Percentiles rank a stretch among this genome's conserved stretches.
Conservation (phyloP, 73 alveolate genomes). For the Uronychia binucleata region DNA sequence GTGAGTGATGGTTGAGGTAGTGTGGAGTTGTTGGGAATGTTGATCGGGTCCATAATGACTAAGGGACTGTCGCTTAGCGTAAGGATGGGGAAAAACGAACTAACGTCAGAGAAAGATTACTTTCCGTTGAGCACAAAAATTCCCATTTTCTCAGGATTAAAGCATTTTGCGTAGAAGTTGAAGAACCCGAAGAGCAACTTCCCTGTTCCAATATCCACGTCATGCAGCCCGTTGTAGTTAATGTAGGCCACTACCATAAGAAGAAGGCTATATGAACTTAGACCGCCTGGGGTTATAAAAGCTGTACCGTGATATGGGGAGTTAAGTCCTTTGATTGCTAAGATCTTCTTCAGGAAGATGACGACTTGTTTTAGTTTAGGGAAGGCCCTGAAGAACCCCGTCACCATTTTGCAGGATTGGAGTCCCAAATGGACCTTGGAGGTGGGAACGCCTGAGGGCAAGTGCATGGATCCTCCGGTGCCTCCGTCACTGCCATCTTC, state of each 20-base stretch:
- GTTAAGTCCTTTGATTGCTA: constrained; percentile 33
- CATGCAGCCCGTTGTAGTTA: not conserved
- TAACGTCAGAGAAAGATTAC: not conserved
- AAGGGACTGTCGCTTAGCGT: not conserved
- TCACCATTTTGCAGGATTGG: constrained; percentile 32
- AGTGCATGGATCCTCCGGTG: no score
- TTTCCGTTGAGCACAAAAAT: constrained; percentile 21
- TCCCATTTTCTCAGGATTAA: constrained; percentile 46
- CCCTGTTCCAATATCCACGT: constrained; percentile 14
- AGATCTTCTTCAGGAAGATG: constrained; percentile 37
- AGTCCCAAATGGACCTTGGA: constrained; percentile 49
- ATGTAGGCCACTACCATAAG: constrained; percentile 53
- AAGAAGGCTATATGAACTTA: constrained; percentile 56
- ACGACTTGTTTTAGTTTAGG: constrained; percentile 38
- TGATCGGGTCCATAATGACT: not conserved
- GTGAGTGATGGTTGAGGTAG: no score
- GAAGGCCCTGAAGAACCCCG: constrained; percentile 30
- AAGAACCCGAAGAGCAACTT: constrained; percentile 50
- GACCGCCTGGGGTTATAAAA: constrained; percentile 35
- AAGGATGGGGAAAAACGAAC: not conserved
- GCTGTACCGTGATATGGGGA: constrained; percentile 16
- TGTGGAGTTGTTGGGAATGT: not conserved
- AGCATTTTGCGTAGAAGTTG: constrained; percentile 56
- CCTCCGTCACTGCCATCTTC: no score
- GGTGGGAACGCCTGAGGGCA: no score